phyloP scores from a whole-genome alignment of 2,329 filamentous ascomycete genomes.

The Aspergillus fumigatus region DNA sequence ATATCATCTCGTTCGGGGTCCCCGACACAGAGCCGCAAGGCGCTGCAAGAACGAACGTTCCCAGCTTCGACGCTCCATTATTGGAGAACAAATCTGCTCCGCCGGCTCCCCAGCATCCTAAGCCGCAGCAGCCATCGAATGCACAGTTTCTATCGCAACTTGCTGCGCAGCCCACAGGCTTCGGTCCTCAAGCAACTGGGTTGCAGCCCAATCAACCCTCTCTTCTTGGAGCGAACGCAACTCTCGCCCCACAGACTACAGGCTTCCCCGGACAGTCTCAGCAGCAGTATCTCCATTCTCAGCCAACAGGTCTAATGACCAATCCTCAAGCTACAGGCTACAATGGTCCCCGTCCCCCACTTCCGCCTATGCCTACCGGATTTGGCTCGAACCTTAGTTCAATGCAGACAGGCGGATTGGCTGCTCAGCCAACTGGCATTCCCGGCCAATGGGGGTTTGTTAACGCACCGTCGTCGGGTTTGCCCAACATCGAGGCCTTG shows the following conservation, averaged over 20 bases:
- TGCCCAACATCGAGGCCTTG: constrained; percentile 90
- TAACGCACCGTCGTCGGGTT: constrained; percentile 80
- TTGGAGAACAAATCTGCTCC: constrained; percentile 45
- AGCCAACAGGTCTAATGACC: constrained; percentile 66
- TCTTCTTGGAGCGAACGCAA: constrained; percentile 38
- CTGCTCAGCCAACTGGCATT: constrained; percentile 87
- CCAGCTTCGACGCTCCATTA: constrained; percentile 61
- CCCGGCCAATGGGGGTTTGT: constrained; percentile 99
- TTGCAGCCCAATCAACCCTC: constrained; percentile 55
- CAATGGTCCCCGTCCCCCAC: constrained; percentile 71
- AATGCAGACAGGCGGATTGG: constrained; percentile 69
- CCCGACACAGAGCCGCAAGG: constrained; percentile 63
- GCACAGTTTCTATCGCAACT: constrained; percentile 55
- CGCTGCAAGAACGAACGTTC: constrained; percentile 59
- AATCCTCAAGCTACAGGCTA: constrained; percentile 77
- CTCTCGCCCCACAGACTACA: constrained; percentile 34
- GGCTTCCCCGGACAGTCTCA: constrained; percentile 46
- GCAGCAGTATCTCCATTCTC: constrained; percentile 55
- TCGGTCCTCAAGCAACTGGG: constrained; percentile 61
- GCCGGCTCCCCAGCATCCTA: constrained; percentile 60
- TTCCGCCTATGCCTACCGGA: constrained; percentile 74
- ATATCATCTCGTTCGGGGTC: constrained; percentile 95
- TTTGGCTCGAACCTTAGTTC: constrained; percentile 61
- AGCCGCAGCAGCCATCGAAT: constrained; percentile 68
- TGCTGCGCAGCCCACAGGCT: constrained; percentile 50